Percentiles rank a stretch among this genome's conserved stretches.
phyloP scores from a whole-genome alignment of 2,329 filamentous ascomycete genomes.

The Eutypella sp. region DNA sequence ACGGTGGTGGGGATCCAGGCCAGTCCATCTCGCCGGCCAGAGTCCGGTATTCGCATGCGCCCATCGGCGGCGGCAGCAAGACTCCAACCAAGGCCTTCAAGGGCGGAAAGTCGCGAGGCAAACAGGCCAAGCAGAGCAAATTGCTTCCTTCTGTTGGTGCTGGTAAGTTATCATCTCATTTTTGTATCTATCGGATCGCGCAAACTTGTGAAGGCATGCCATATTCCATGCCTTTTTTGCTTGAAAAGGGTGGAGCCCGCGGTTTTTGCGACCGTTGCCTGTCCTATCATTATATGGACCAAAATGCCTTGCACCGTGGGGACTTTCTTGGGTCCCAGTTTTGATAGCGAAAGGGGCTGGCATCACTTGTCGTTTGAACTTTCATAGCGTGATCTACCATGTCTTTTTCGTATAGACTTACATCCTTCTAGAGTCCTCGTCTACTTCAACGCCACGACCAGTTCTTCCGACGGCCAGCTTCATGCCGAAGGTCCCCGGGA shows the following conservation, averaged over 20 bases:
- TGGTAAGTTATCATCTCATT: too few species aligned
- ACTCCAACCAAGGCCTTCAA: slow-evolving; percentile 3
- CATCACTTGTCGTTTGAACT: not conserved
- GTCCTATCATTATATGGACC: too few species aligned
- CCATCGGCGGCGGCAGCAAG: slow-evolving; percentile 5
- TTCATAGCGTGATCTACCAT: not conserved
- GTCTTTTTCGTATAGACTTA: not conserved
- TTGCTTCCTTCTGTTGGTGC: slow-evolving; percentile 13
- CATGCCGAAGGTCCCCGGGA: slow-evolving; percentile 19
- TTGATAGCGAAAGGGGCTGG: not conserved
- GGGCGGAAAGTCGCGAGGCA: slow-evolving; percentile 3
- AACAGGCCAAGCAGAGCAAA: slow-evolving; percentile 13
- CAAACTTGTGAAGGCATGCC: too few species aligned
- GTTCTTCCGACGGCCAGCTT: slow-evolving; percentile 18
- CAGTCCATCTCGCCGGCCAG: slow-evolving; percentile 21
- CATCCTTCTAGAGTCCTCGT: not conserved
- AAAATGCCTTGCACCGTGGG: too few species aligned
- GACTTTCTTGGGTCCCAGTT: too few species aligned
- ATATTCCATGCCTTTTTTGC: too few species aligned
- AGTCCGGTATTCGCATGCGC: slow-evolving; percentile 21
- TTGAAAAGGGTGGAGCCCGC: too few species aligned
- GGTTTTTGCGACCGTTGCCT: too few species aligned
- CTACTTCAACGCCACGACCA: not conserved
- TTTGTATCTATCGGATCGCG: too few species aligned
- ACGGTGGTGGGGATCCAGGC: not conserved